Conservation (phyloP, 2,329 filamentous ascomycete species). For the Trichoderma afroharzianum region DNA sequence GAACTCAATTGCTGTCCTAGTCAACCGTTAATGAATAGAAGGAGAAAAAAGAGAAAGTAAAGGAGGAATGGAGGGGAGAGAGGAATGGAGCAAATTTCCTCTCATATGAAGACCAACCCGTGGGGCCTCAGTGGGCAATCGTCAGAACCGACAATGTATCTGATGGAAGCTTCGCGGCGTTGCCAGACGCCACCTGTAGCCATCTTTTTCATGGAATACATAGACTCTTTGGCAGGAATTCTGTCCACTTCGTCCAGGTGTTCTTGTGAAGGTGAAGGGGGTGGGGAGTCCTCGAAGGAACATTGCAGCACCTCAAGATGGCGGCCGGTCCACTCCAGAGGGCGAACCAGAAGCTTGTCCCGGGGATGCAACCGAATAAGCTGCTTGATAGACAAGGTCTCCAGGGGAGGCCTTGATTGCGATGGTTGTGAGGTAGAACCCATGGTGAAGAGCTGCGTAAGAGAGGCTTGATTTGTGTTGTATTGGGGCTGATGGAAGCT, state of each 20-base stretch:
- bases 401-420: not conserved
- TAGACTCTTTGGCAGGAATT: not conserved
- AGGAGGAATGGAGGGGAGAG: not conserved
- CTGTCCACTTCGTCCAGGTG: not conserved
- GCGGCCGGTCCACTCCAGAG: not conserved
- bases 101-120: not conserved
- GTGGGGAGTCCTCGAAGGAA: not conserved
- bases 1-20: not conserved
- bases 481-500: not conserved
- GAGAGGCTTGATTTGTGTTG: not conserved
- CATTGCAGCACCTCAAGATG: not conserved
- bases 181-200: too few species aligned
- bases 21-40: not conserved
- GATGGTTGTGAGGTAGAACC: not conserved
- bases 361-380: not conserved
- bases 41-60: not conserved
- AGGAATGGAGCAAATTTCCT: not conserved
- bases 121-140: not conserved
- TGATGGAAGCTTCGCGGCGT: not conserved
- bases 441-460: not conserved
- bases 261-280: not conserved
- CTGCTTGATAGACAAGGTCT: not conserved
- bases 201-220: too few species aligned
- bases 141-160: not conserved
- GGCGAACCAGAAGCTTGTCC: not conserved